A percentile compares a stretch with the other conserved stretches of the same genome.
phyloP scores from a whole-genome alignment of 306 rosid genomes.

The Prunus persica region DNA sequence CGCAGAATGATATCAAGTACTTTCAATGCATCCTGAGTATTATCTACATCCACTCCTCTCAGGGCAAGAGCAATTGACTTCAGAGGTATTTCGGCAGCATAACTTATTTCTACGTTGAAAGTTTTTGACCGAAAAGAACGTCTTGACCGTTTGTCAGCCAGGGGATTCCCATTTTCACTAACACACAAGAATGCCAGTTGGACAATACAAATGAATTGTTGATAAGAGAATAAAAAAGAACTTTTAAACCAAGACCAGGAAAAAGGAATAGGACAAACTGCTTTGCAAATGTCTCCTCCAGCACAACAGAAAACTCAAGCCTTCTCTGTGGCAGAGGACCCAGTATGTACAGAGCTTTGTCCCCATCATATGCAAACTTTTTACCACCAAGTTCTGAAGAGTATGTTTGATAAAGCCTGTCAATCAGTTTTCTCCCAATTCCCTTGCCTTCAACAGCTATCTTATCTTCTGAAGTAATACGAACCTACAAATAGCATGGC shows the following conservation, averaged over 20 bases:
- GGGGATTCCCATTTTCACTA: conserved; percentile 41
- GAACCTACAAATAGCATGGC: conserved; percentile 50
- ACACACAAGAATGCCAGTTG: conserved; percentile 29
- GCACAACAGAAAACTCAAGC: conserved; percentile 57
- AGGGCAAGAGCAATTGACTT: conserved; percentile 46
- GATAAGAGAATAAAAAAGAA: conserved; percentile 16
- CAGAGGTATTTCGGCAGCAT: conserved; percentile 66
- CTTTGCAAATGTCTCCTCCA: conserved; percentile 69
- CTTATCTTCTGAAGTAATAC: conserved; percentile 57
- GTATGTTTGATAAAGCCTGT: conserved; percentile 61
- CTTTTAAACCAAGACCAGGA: neutral
- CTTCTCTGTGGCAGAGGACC: conserved; percentile 64
- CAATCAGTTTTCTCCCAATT: conserved; percentile 72
- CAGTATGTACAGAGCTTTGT: conserved; percentile 61
- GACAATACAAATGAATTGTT: neutral
- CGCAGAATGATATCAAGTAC: conserved; percentile 71
- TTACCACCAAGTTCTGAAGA: conserved; percentile 58
- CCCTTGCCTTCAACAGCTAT: conserved; percentile 55
- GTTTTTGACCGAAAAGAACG: conserved; percentile 48
- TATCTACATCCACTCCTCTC: conserved; percentile 48
- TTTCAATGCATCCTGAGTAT: conserved; percentile 66
- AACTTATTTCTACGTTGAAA: conserved; percentile 57
- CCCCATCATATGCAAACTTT: conserved; percentile 80
- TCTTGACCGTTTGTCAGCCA: conserved; percentile 48
- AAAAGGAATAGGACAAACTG: conserved; percentile 31